Evolutionary conservation across 768 basidiomycete genomes (phyloP), one percentile per base, ranked within the genome.

Genomic region (Suillus bovinus): DNA sequence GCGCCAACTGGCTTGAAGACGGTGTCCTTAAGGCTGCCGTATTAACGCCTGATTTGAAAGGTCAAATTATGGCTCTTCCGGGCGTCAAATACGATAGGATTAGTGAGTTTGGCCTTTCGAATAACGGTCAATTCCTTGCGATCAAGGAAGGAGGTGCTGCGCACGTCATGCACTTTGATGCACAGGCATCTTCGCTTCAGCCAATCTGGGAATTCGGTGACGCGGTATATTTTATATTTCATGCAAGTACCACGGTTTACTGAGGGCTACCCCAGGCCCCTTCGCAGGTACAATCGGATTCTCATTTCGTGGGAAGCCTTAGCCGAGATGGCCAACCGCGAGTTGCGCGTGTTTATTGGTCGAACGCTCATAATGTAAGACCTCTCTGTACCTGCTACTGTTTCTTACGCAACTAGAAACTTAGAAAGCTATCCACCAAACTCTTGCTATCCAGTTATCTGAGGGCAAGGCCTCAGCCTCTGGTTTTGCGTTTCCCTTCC

Each of bases 311-410:
- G 4, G 46, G 46, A 31, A 84, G 80, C 6, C 49, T 84, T 4
- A 81, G 85, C 66, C 75, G 74, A 24, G 71, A 80, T 14, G 86
- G 85, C 3, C 71, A 76, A 4, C 78, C 85, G 1, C 85, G 85
- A 65, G 73, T 94, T 49, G 81, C 81, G 11, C 83, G 90, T 20
- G 75, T 90, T 0, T 87, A 82, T 68, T 93, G 90, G 90, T 87
- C 88, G 1, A 79, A 84, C 64, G 64, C 66, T 5, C 68, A 81
- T 33, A 72, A 78, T 49, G 92, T 91, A 70, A 65, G 83, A 77
- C 50, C 57, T 31, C 44, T 22, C 29, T 41, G 44, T 49, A 27
- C 36, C 24, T 17, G 34, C 46, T 27, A 20, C 20, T 61, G 39
- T 24, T 10, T 50, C 59, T 59, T 24, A 29, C 16, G 29, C 41